A percentile compares a stretch with the other conserved stretches of the same genome.
These are phyloP conservation scores for Cladosporium sp. DNA, from an alignment of 2,329 filamentous ascomycete species.

Conservation along the genomic window DNA sequence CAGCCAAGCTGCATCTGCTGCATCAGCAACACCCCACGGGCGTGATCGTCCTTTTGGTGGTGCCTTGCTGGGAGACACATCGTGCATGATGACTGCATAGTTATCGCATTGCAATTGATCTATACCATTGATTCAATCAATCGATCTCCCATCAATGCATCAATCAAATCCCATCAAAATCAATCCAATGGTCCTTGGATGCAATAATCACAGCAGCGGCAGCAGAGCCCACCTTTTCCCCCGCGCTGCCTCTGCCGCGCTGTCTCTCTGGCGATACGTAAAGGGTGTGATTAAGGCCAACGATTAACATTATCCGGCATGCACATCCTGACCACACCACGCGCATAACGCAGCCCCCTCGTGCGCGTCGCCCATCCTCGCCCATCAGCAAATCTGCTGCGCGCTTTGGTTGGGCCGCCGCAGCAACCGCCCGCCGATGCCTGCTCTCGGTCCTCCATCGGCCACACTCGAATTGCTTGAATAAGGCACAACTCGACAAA, in stretches of 20 bases:
- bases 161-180: background rate
- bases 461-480: background rate
- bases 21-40: background rate
- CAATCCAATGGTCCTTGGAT: conserved; percentile 1
- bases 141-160: background rate
- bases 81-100: background rate
- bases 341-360: background rate
- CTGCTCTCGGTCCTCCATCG: conserved; percentile 17
- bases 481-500: background rate
- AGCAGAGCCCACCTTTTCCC: background rate
- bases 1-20: conserved; percentile 8
- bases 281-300: conserved; percentile 15
- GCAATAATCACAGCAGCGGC: background rate
- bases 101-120: background rate
- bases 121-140: background rate
- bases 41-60: background rate
- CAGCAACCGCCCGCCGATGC: conserved; percentile 14
- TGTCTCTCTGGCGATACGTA: background rate
- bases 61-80: background rate
- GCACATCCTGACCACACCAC: conserved; percentile 3
- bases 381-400: conserved; percentile 3
- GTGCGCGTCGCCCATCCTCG: background rate
- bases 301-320: conserved; percentile 5
- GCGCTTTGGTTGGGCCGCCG: conserved; percentile 18
- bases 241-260: background rate